Evolutionary conservation across 768 basidiomycete genomes (phyloP), one percentile per base, ranked within the genome.

Genomic region (Tricholoma bakamatsutake): DNA sequence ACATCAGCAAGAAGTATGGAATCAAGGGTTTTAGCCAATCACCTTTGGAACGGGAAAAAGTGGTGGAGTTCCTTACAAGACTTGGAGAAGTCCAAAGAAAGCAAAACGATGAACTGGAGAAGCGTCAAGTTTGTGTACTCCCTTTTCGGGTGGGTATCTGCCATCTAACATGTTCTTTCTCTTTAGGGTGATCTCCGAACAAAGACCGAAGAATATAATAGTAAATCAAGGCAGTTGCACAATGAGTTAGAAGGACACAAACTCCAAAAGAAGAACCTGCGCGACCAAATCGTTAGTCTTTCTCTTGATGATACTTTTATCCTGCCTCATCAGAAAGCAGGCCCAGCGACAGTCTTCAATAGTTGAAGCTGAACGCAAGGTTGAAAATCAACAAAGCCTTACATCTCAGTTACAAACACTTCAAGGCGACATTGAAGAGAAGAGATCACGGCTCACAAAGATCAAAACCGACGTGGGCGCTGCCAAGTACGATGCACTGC

Each of bases 11-110:
- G 34, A 83, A 83, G 59, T 75, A 88, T 61, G 76, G 79, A 8
- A 85, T 98, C 61, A 82, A 83, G 50, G 92, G 90, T 0, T 93
- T 82, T 65, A 83, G 81, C 52, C 76, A 83, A 49, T 77, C 83
- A 0, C 85, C 86, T 1, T 75, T 94, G 34, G 86, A 87, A 50
- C 78, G 83, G 39, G 80, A 83, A 39, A 81, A 92, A 66, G 77
- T 93, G 17, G 67, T 78, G 28, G 87, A 92, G 45, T 95, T 97
- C 66, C 75, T 84, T 24, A 72, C 83, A 8, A 80, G 79, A 50
- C 71, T 97, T 2, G 73, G 71, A 4, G 85, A 88, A 24, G 67
- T 87, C 4, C 83, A 84, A 55, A 74, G 80, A 34, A 80, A 76
- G 57, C 85, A 88, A 58, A 81, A 76, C n/a, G 61, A 69, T 11